Base-by-base conservation (phyloP, 2,329 filamentous ascomycete genomes). In the Cladosporium colombiae region DNA sequence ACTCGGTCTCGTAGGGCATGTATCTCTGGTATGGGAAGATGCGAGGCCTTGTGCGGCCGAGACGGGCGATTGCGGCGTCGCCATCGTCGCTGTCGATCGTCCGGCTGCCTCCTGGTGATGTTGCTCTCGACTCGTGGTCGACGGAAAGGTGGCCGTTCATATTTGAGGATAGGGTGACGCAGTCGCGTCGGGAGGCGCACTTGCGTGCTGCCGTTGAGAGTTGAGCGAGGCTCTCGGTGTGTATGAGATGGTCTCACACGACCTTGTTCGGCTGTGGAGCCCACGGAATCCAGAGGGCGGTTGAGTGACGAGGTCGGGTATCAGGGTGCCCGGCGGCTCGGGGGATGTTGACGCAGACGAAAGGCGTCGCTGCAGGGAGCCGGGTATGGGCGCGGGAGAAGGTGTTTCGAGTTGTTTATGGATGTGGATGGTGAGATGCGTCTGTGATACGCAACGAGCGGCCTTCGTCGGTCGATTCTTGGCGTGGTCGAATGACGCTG, bases 1-100 rank as follows among this genome's bases (percentile, higher is more conserved):
- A 88, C 79, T 99, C 96, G 65, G 93, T 89, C 65, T 88, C 81
- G 76, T 98, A 99, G 40, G 96, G 96, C 60, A 99, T 86, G 75
- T 95, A 90, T 71, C 89, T 85, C 78, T 93, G 92, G 82, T 99
- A 99, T 67, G 92, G 92, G 77, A 95, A 99, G 31, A 95, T 97
- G 68, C 95, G 88, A 40, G 92, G 92, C 69, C 88, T 82, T 69
- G 83, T 85, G 61, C 94, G 89, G 76, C 93, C 91, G 70, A 91
- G 82, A 68, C 84, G 83, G 67, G 84, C 81, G 35, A 77, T 76
- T 56, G 70, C 69, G 49, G 40, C 68, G 52, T 72, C 70, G 53
- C 62, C 62, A 35, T 68, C 66, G n/a, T 52, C 53, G 35, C 63
- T 65, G 21, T 60, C 70, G 82, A 81, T 40, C 37, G 61, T 80